These are phyloP conservation scores for Austroboletus festivus DNA, from an alignment of 768 basidiomycete genomes.

Conservation along the genomic window DNA sequence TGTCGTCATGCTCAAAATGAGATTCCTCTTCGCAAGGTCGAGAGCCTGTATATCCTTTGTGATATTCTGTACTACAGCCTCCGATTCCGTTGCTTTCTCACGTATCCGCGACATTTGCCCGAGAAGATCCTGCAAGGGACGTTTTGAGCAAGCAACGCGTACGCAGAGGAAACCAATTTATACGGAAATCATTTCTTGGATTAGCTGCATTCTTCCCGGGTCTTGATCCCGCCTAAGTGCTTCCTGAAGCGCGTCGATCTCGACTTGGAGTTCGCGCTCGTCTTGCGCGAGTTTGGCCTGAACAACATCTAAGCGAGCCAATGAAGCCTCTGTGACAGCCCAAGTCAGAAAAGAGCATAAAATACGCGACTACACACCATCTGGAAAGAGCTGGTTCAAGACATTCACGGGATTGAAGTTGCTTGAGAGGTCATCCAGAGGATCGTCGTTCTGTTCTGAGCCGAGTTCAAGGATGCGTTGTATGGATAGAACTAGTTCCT, in stretches of 20 bases:
- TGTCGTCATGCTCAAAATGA: constrained; percentile 85
- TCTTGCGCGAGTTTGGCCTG: constrained; percentile 66
- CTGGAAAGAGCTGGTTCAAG: constrained; percentile 66
- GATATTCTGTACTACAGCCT: constrained; percentile 92
- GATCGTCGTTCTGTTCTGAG: constrained; percentile 43
- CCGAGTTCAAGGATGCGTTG: constrained; percentile 65
- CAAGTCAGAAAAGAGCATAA: neutral
- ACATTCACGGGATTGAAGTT: constrained; percentile 56
- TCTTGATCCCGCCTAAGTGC: constrained; percentile 78
- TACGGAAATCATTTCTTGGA: constrained; percentile 96
- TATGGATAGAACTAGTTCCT: constrained; percentile 66
- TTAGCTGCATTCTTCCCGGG: constrained; percentile 82
- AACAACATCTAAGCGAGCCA: constrained; percentile 68
- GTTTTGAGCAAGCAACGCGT: constrained; percentile 4
- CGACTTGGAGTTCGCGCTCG: constrained; percentile 64
- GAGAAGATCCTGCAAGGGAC: constrained; percentile 68
- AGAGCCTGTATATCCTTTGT: constrained; percentile 95
- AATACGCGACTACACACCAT: constrained; percentile 49
- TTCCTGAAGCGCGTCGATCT: constrained; percentile 65
- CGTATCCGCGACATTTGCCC: constrained; percentile 95
- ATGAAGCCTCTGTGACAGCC: constrained; percentile 59
- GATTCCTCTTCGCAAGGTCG: constrained; percentile 90
- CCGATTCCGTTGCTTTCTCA: constrained; percentile 95
- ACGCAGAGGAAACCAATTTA: constrained; percentile 18
- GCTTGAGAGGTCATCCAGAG: constrained; percentile 55